These are phyloP conservation scores for Amauroascus niger DNA, from an alignment of 2,329 filamentous ascomycete genomes.

Conservation along the genomic window DNA sequence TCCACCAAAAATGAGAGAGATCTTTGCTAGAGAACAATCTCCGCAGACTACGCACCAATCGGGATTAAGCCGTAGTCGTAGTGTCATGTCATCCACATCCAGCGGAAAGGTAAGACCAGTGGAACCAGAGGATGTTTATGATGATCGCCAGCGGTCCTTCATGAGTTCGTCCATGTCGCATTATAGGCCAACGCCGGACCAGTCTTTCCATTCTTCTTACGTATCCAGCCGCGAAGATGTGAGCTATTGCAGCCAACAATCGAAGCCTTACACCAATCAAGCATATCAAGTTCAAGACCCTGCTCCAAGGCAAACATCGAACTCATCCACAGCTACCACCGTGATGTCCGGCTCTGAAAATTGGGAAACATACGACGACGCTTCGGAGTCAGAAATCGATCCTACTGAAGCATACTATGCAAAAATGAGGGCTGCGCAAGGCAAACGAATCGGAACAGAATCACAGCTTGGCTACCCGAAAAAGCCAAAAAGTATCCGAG, in stretches of 20 bases:
- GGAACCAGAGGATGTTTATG: constrained; percentile 74
- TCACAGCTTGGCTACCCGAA: constrained; percentile 30
- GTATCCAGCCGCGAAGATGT: constrained; percentile 31
- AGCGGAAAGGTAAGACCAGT: constrained; percentile 47
- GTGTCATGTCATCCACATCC: constrained; percentile 33
- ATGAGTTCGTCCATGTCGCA: constrained; percentile 37
- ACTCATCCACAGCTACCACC: constrained; percentile 56
- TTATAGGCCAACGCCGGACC: constrained; percentile 32
- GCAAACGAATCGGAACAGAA: constrained; percentile 50
- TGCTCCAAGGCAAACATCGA: constrained; percentile 57
- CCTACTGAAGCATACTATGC: constrained; percentile 70
- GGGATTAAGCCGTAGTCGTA: constrained; percentile 44
- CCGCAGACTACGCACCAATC: constrained; percentile 17
- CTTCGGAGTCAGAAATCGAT: constrained; percentile 64
- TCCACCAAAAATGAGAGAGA: constrained; percentile 85
- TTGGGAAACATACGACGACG: constrained; percentile 93
- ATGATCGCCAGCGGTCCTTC: constrained; percentile 51
- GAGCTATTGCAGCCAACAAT: constrained; percentile 23
- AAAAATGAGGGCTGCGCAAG: constrained; percentile 59
- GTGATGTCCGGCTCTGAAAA: constrained; percentile 77
- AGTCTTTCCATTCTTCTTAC: constrained; percentile 37
- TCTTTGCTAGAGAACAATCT: constrained; percentile 45
- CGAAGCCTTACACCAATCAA: constrained; percentile 8
- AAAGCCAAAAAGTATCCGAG: constrained; percentile 40
- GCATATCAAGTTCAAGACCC: constrained; percentile 17